phyloP scores from a whole-genome alignment of 2,329 filamentous ascomycete genomes.

The Orbilia blumenaviensis region DNA sequence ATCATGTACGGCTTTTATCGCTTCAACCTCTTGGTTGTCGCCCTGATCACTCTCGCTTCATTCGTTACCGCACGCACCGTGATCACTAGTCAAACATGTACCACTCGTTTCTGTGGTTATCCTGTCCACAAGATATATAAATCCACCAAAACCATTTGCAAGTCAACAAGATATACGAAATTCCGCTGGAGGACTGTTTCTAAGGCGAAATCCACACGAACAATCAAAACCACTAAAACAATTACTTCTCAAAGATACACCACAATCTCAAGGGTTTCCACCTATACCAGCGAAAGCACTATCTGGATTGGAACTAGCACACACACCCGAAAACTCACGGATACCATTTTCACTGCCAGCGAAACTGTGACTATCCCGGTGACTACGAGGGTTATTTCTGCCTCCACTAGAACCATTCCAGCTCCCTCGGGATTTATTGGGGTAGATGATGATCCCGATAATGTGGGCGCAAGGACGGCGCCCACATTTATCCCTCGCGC shows the following conservation, averaged over 20 bases:
- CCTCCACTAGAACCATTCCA: background rate
- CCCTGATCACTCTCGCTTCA: conserved; percentile 28
- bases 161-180: background rate
- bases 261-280: background rate
- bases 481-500: background rate
- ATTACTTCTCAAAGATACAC: background rate
- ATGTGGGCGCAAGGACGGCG: background rate
- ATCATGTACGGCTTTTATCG: conserved; percentile 17
- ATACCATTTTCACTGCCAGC: background rate
- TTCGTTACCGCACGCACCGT: conserved; percentile 21
- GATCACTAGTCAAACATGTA: conserved; percentile 26
- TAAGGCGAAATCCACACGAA: conserved; percentile 2
- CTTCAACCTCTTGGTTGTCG: conserved; percentile 21
- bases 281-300: background rate
- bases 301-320: conserved; percentile 13
- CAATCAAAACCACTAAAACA: background rate
- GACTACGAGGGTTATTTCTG: background rate
- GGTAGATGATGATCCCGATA: conserved; percentile 25
- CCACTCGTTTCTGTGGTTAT: conserved; percentile 24
- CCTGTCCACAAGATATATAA: background rate
- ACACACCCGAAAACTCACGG: background rate
- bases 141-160: conserved; percentile 15
- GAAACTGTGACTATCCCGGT: background rate
- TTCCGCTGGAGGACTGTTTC: conserved; percentile 21
- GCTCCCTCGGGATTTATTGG: conserved; percentile 16